Base-by-base conservation (phyloP, 352 stramenopile species). In the Hyaloperonospora arabidopsidis region DNA sequence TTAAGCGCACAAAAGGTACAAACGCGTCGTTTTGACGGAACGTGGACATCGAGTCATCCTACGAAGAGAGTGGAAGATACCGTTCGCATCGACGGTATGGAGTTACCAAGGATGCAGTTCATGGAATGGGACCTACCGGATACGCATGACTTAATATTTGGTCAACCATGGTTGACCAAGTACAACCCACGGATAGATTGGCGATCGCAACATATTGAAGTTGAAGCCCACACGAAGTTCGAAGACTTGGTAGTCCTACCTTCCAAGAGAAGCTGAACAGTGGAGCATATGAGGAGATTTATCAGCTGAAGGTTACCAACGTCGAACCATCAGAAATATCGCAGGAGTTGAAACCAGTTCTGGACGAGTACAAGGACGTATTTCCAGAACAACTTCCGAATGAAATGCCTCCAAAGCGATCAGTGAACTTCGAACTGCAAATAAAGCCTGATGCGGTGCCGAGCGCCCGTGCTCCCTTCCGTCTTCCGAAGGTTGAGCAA, bases 381-480 rank as follows among this genome's bases (percentile, higher is more conserved):
- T 60, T 65, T 45, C 57, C 51, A 45, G 39, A 61, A 41, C 43
- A 29, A 19, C 55, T 43, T 51, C 60, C 13, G 46, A 55, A 49
- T 44, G 32, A 22, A 17, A 64, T 44, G 15, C 51, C 61, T 15
- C 51, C 61, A 19, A 40, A 15, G 32, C 50, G 47, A 22, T 32
- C 11, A 14, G 55, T 65, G 2, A 51, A 62, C 1, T 65, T 65
- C 28, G 61, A 65, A 18, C 19, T 62, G 2, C 50, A 59, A 44
- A 57, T 65, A 43, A 65, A 68, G 32, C 25, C 55, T 28, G 61
- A 65, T 46, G 52, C 43, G 21, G 36, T 52, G 0, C 52, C 51
- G 23, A 59, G 36, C 21, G 43, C 18, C 8, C 47, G 61, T 29
- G 41, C 46, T 38, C 51, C 56, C 7, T 68, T 65, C 22, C 36